Percentiles rank a stretch among this genome's conserved stretches.
phyloP scores from a whole-genome alignment of 768 basidiomycete genomes.

The Boletus reticuloceps region DNA sequence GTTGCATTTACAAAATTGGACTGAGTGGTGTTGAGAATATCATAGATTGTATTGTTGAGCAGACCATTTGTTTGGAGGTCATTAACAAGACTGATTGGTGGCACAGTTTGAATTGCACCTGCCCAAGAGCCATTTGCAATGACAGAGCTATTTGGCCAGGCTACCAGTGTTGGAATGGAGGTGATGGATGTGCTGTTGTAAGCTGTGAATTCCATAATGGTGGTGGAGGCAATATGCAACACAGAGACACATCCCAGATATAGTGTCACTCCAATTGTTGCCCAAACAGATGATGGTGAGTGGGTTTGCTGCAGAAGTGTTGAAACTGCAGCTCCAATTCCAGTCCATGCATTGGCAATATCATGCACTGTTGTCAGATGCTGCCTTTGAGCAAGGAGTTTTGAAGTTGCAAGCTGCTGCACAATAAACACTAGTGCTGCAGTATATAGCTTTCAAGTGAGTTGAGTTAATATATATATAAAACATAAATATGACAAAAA shows the following conservation, averaged over 20 bases:
- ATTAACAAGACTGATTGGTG: background rate
- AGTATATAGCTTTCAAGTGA: slow-evolving; percentile 12
- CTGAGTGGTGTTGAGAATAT: background rate
- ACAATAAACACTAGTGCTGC: slow-evolving; percentile 15
- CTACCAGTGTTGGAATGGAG: background rate
- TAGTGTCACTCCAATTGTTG: slow-evolving; percentile 5
- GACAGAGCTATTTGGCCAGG: slow-evolving; percentile 5
- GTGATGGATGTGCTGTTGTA: slow-evolving; percentile 1
- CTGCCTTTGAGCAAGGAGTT: background rate
- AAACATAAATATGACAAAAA: background rate
- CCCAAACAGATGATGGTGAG: slow-evolving; percentile 9
- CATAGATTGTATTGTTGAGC: slow-evolving; percentile 13
- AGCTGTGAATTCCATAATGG: slow-evolving; percentile 20
- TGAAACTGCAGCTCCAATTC: slow-evolving; percentile 19
- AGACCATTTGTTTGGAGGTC: slow-evolving; percentile 5
- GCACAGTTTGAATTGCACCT: background rate
- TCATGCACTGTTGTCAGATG: slow-evolving; percentile 21
- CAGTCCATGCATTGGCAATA: slow-evolving; percentile 17
- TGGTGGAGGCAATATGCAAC: slow-evolving; percentile 20
- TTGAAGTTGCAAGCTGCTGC: slow-evolving; percentile 15
- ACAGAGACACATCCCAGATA: slow-evolving; percentile 18
- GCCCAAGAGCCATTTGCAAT: background rate
- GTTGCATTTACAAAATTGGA: background rate
- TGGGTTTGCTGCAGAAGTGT: slow-evolving; percentile 10
- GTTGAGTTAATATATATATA: background rate